Percentiles rank a stretch among this genome's conserved stretches.
phyloP scores from a whole-genome alignment of 1,139 yeast species.

The Candida dubliniensis region DNA sequence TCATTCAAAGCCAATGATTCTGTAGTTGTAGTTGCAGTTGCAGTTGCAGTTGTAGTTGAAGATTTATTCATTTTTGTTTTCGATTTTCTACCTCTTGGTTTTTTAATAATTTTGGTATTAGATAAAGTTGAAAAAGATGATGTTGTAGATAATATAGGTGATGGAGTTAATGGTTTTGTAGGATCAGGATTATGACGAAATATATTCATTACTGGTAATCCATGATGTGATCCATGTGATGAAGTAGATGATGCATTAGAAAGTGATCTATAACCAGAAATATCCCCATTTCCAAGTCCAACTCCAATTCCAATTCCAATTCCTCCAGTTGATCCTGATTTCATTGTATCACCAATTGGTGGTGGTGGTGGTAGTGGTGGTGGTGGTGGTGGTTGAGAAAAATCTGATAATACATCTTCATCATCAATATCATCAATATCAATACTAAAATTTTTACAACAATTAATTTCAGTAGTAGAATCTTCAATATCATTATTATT shows the following conservation, averaged over 20 bases:
- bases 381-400: conserved; percentile 4
- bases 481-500: neutral
- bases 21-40: neutral
- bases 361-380: neutral
- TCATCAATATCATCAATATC: neutral
- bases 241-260: conserved; percentile 13
- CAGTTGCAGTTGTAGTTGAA: neutral
- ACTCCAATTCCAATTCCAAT: neutral
- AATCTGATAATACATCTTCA: neutral
- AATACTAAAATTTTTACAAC: neutral
- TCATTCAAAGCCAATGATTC: no score
- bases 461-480: neutral
- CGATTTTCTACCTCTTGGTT: neutral
- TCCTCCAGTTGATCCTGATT: no score
- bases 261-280: conserved; percentile 7
- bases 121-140: neutral
- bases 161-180: conserved; percentile 8
- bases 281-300: neutral
- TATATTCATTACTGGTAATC: conserved; percentile 18
- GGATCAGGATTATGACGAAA: conserved; percentile 31
- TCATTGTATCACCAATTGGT: neutral
- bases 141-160: conserved; percentile 11
- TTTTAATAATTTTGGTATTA: neutral
- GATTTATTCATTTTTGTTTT: neutral
- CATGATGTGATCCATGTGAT: conserved; percentile 8